Evolutionary conservation across 192 early-diverging fungal genomes (phyloP).

Genomic region (Coemansia sp.): DNA sequence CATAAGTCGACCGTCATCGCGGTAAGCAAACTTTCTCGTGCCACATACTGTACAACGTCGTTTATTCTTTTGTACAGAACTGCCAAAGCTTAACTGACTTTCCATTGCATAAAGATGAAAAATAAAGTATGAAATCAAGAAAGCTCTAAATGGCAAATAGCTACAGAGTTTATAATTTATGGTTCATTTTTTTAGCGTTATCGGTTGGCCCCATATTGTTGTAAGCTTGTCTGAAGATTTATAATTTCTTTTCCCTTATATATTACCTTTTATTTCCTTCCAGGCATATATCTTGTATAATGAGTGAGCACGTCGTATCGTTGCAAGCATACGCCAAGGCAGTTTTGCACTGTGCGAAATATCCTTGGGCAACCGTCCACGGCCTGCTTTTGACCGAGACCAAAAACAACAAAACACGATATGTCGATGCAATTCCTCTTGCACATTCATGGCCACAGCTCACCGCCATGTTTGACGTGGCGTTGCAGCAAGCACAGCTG

Average conservation of each 20-base stretch:
- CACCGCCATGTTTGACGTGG: conserved; percentile 80
- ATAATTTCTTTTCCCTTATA: no score
- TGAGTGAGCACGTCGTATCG: conserved; percentile 50
- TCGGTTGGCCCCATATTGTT: no score
- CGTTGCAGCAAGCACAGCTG: conserved; percentile 69
- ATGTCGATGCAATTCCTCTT: conserved; percentile 75
- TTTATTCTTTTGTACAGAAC: not conserved
- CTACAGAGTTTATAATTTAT: no score
- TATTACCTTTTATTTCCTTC: no score
- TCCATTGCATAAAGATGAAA: no score
- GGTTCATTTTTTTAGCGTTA: no score
- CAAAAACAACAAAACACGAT: conserved; percentile 31
- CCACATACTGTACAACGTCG: conserved; percentile 40
- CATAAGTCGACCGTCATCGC: conserved; percentile 42
- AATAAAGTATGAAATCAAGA: no score
- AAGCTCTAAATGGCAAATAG: no score
- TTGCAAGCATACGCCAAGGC: conserved; percentile 71
- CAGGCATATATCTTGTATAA: conserved; percentile 2
- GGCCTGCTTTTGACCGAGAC: conserved; percentile 67
- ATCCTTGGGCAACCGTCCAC: conserved; percentile 70
- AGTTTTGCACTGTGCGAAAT: conserved; percentile 79
- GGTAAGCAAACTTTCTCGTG: conserved; percentile 29
- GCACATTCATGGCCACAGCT: conserved; percentile 78
- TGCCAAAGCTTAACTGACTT: no score
- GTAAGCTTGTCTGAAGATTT: no score